phyloP scores from a whole-genome alignment of 2,329 filamentous ascomycete genomes.

The Curvularia verruculosa region DNA sequence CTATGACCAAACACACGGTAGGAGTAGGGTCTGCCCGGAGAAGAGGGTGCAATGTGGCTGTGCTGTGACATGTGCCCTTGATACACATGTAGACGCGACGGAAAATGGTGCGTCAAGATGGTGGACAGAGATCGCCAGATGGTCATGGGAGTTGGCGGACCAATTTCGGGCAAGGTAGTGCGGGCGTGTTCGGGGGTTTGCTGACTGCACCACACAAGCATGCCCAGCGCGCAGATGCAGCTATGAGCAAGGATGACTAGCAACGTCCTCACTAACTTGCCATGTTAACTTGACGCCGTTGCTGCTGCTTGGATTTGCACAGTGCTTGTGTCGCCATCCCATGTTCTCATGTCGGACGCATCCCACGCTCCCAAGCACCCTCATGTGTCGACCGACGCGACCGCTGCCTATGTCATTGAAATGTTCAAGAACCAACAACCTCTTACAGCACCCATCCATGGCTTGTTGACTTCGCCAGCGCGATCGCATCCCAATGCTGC shows the following conservation, averaged over 20 bases:
- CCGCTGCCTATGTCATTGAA: not conserved
- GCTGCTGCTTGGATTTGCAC: constrained; percentile 1
- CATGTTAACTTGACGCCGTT: constrained; percentile 4
- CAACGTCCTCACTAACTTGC: not conserved
- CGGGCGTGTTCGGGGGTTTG: constrained; percentile 2
- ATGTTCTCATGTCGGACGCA: constrained; percentile 30
- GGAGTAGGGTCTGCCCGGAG: not conserved
- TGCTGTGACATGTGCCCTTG: not conserved
- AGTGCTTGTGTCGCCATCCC: constrained; percentile 8
- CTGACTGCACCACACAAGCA: not conserved
- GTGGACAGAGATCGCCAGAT: constrained; percentile 8
- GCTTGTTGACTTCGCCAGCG: constrained; percentile 44
- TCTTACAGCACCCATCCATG: constrained; percentile 40
- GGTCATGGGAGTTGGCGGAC: constrained; percentile 21
- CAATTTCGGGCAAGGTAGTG: constrained; percentile 26
- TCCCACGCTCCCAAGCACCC: constrained; percentile 16
- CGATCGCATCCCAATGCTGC: constrained; percentile 36
- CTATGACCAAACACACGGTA: not conserved
- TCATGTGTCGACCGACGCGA: constrained; percentile 16
- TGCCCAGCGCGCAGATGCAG: constrained; percentile 3
- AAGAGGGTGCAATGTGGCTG: not conserved
- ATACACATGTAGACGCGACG: not conserved
- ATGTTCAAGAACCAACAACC: constrained; percentile 9
- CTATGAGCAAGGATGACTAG: not conserved
- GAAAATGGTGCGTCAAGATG: constrained; percentile 2